Evolutionary conservation across 352 stramenopile genomes (phyloP), one percentile per base, ranked within the genome.

Genomic region (Phytophthora podocarpi): DNA sequence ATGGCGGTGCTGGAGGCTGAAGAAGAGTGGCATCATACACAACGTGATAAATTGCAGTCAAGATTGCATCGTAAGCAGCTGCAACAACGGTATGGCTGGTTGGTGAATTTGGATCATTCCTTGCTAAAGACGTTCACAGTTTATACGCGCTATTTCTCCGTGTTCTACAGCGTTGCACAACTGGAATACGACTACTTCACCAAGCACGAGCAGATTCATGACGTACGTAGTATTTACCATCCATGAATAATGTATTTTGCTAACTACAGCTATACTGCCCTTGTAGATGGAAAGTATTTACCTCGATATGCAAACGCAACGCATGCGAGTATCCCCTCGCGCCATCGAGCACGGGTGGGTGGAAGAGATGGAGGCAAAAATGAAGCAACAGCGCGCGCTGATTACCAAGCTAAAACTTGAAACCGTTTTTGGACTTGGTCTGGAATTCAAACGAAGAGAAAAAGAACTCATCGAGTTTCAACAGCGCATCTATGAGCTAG

Each of bases 271-370:
- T 59, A 13, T 9, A 37, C 21, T 36, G 12, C 30, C 21, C 2
- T 50, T 16, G 9, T 45, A 92, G 81, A 81, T 94, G 74, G 82
- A 94, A 60, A 80, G 76, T 23, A 89, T 91, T 32, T 94, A 87
- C 36, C 58, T 92, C 26, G 85, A 94, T 46, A 94, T 92, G 85
- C 76, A 90, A 49, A 85, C 73, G 0, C 85, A 94, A 57, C 74
- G 80, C 1, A 70, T 89, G 51, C 80, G 81, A 9, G 72, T 94
- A 11, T 94, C 82, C 1, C 82, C 85, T 1, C 76, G 85, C 9
- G 85, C 85, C 3, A 92, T 94, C 26, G 80, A 91, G 21, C 80
- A 92, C 7, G 85, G 85, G 1, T 94, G 82, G 85, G 78, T 94
- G 1, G 81, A 91, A 70, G 82, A 91, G 34, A 92, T 94, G 82